Evolutionary conservation across 805 yeast genomes (phyloP), one percentile per base, ranked within the genome.

Genomic region (Candida mattraensis): DNA sequence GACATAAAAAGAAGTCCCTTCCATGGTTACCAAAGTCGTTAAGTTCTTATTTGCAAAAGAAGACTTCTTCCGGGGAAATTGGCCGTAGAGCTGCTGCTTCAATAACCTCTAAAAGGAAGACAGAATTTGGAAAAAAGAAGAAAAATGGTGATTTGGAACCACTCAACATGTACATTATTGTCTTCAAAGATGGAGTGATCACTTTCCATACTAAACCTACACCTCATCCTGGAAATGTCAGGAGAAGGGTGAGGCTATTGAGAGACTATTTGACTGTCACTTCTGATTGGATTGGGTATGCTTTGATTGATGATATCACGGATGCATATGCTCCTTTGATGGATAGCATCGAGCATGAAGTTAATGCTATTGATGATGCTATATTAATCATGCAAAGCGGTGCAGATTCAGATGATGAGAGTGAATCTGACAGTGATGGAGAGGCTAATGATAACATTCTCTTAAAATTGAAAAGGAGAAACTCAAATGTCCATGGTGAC

Each of bases 271-370:
- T 93, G 43, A 87, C 86, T 2, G 95, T 93, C 5, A 78, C 91
- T 3, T 79, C 97, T 0, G 98, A 93, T 60, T 93, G 99, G 99
- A 83, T 93, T 29, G 91, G 96, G 1, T 93, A 93, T 63, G 98
- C 98, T 0, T 65, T 93, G 45, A 87, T 93, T 50, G 99, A 93
- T 66, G 98, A 93, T 58, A 87, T 93, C 45, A 91, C 97, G 0
- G 99, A 93, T 68, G 95, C 95, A 0, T 93, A 87, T 68, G 98
- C 95, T 1, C 99, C 99, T 3, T 78, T 93, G 83, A 89, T 93
- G 44, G 94, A 87, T 40, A 77, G 91, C 30, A 89, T 93, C 34
- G 98, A 93, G 56, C 87, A 81, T 40, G 99, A 93, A 52, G 98
- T 93, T 15, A 87, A 88, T 56, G 74, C 78, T n/a, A 93, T 93